Evolutionary conservation across 2,329 filamentous ascomycete genomes (phyloP), one percentile per base, ranked within the genome.

Genomic region (Xylariales sp.): DNA sequence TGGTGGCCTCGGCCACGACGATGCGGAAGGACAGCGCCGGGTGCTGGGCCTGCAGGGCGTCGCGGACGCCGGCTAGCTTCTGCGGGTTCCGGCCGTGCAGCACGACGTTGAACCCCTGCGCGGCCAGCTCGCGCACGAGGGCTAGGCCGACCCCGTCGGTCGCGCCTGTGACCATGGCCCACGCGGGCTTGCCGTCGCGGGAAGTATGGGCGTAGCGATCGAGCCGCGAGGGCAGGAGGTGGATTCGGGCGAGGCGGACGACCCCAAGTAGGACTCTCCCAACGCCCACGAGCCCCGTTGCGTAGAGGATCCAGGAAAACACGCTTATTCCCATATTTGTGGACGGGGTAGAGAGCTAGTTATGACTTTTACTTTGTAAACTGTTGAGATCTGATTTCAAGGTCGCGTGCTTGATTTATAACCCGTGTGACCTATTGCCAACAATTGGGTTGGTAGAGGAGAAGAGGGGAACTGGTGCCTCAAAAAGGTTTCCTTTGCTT

Each of bases 51-150:
- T 48, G 41, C 0, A 78, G 61, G 25, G 60, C 55, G 1, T 48
- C 35, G 12, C 59, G 50, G 11, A 70, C 50, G 1, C 35, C 39
- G 2, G 61, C 49, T 2, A 79, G 62, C 46, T 73, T 74, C 4
- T 47, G 40, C 3, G 45, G 38, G 40, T 70, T 71, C 19, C 71
- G 64, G 13, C 74, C 74, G 42, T 78, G 74, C 4, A 80, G 51
- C 11, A 77, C 56, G 18, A 79, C 57, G 45, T 74, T 71, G 62
- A 78, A 77, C n/a, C 71, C 70, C n/a, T 58, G 56, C 1, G 44
- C 41, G 6, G 67, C 67, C 10, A 79, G 66, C 45, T 72, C 70
- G 33, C 67, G 49, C 7, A 65, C 65, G 40, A 76, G 65, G 0
- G 57, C 66, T 19, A 59, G 56, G 4, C 74, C 74, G 30, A 78